These are phyloP conservation scores for Wickerhamomyces alni DNA, from an alignment of 805 yeast species.

Conservation along the genomic window DNA sequence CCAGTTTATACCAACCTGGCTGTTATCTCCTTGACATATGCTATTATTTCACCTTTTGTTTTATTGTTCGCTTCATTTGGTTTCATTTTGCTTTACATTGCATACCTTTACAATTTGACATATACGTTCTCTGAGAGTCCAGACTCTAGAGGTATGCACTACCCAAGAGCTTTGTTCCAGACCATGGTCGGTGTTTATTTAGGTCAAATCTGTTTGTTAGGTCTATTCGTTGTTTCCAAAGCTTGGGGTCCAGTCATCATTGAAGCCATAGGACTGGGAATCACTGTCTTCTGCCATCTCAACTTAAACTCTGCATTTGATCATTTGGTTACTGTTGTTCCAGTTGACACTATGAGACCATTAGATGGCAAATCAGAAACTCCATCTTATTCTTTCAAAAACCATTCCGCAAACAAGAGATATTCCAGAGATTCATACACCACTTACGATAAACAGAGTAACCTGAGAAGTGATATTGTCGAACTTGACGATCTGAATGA, in stretches of 20 bases:
- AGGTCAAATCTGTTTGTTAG: slow-evolving; percentile 81
- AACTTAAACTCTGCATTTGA: slow-evolving; percentile 63
- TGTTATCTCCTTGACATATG: slow-evolving; percentile 59
- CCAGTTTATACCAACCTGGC: slow-evolving; percentile 72
- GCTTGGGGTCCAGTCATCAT: slow-evolving; percentile 92
- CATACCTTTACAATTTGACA: slow-evolving; percentile 70
- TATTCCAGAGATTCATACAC: slow-evolving; percentile 6
- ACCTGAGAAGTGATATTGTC: slow-evolving; percentile 12
- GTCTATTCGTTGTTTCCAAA: slow-evolving; percentile 83
- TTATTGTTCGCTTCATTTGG: slow-evolving; percentile 67
- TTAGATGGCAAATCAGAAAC: slow-evolving; percentile 66
- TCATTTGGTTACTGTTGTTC: slow-evolving; percentile 49
- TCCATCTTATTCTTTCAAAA: slow-evolving; percentile 37
- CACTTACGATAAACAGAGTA: slow-evolving; percentile 2
- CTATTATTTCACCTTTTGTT: slow-evolving; percentile 78
- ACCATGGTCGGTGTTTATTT: slow-evolving; percentile 82
- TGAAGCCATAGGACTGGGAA: slow-evolving; percentile 56
- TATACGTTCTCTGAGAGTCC: slow-evolving; percentile 64
- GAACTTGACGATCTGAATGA: slow-evolving; percentile 22
- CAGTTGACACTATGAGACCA: slow-evolving; percentile 71
- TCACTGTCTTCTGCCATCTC: slow-evolving; percentile 65
- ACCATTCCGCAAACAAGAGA: slow-evolving; percentile 1
- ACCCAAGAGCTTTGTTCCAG: slow-evolving; percentile 86
- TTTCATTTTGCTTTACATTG: slow-evolving; percentile 66
- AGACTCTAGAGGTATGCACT: slow-evolving; percentile 76